Conservation (phyloP, 805 yeast species). For the Candida anglica region DNA sequence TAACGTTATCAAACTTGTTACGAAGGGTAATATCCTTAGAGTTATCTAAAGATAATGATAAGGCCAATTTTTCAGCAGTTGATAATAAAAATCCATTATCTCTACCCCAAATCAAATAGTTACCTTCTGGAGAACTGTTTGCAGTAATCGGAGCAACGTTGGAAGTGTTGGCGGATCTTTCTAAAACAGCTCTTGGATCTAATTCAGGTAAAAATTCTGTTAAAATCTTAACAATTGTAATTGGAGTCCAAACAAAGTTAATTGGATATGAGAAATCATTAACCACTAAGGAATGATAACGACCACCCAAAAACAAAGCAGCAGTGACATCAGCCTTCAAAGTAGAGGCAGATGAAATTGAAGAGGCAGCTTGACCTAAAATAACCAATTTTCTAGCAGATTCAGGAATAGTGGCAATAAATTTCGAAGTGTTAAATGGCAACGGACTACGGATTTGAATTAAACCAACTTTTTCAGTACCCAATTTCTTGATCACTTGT, state of each 20-base stretch:
- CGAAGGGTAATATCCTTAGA: conserved; percentile 49
- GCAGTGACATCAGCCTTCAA: conserved; percentile 73
- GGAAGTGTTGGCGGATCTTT: conserved; percentile 7
- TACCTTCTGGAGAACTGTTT: conserved; percentile 40
- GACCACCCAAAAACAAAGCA: conserved; percentile 54
- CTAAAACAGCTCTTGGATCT: conserved; percentile 24
- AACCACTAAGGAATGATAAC: conserved; percentile 34
- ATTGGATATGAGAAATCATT: conserved; percentile 52
- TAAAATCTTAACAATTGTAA: conserved; percentile 48
- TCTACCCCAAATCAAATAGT: conserved; percentile 60
- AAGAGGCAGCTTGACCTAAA: conserved; percentile 47
- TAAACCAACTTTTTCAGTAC: conserved; percentile 50
- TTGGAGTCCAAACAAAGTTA: conserved; percentile 53
- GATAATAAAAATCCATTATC: conserved; percentile 56
- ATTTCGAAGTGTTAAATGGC: conserved; percentile 68
- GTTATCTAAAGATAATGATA: conserved; percentile 62
- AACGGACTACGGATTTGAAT: conserved; percentile 71
- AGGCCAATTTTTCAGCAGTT: conserved; percentile 63
- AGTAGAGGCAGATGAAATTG: conserved; percentile 35
- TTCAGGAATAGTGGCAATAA: conserved; percentile 55
- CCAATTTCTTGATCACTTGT: conserved; percentile 34
- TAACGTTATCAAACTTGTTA: conserved; percentile 66
- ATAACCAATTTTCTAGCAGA: conserved; percentile 61
- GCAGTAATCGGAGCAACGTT: conserved; percentile 24
- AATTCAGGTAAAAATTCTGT: conserved; percentile 33